phyloP scores from a whole-genome alignment of 1,284 basidiomycete species.

The Sphaerobolus stellatus region DNA sequence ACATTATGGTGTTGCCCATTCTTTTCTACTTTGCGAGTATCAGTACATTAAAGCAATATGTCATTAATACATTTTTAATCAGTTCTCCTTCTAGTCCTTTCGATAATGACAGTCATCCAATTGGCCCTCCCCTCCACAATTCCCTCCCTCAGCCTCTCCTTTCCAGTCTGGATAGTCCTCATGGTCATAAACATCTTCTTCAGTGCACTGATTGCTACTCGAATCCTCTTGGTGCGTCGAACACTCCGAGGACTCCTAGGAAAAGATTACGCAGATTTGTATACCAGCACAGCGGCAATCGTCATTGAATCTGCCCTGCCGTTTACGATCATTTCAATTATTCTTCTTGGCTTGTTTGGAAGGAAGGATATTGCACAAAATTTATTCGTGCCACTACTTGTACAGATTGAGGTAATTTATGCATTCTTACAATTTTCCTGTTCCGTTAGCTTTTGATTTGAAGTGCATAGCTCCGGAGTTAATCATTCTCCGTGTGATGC shows the following conservation, averaged over 20 bases:
- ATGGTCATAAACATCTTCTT: constrained; percentile 24
- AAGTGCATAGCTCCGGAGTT: constrained; percentile 23
- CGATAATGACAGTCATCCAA: constrained; percentile 18
- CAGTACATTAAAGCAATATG: constrained; percentile 2
- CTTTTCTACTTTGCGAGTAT: constrained; percentile 17
- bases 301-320: constrained; percentile 31
- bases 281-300: constrained; percentile 26
- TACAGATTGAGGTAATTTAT: constrained; percentile 22
- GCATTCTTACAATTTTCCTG: neutral
- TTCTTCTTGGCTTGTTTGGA: constrained; percentile 26
- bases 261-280: constrained; percentile 17
- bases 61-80: constrained; percentile 8
- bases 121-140: constrained; percentile 15
- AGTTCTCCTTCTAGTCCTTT: constrained; percentile 15
- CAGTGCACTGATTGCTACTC: constrained; percentile 20
- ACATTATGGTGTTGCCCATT: constrained; percentile 21
- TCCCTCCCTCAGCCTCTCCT: constrained; percentile 15
- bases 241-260: constrained; percentile 15
- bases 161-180: constrained; percentile 20
- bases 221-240: constrained; percentile 18
- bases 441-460: too few relatives aligned
- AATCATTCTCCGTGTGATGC: constrained; percentile 21
- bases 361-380: constrained; percentile 20
- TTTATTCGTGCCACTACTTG: constrained; percentile 24
- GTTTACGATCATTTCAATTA: constrained; percentile 24